Base-by-base conservation (phyloP, 2,329 filamentous ascomycete genomes). In the Calonectria montana region DNA sequence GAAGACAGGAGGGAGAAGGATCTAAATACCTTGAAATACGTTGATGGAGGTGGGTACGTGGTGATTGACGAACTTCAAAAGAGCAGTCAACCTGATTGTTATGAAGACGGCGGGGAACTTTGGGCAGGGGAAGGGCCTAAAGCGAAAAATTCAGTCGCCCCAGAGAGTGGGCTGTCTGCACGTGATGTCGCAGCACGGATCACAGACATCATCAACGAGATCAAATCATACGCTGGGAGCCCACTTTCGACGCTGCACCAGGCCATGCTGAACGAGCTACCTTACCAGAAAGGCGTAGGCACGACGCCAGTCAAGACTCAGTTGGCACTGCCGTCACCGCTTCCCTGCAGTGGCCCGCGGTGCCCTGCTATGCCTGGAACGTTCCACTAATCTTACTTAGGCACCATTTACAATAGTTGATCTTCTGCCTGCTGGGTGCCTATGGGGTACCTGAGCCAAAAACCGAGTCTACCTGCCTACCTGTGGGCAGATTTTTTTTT, bases 131-230 rank as follows among this genome's bases (percentile, higher is more conserved):
- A 78, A 78, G 76, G 78, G 77, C 77, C 71, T 80, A 79, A 81
- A 82, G 82, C 81, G 83, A 85, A 86, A 86, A 86, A 83, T 83
- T 86, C 84, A 84, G 80, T 82, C 82, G 80, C 77, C 79, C 75
- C 77, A 71, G 74, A 27, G 65, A 77, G 79, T 76, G 77, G 79
- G 72, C 69, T 75, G 72, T 55, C 70, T 74, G 80, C 82, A 84
- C 82, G 82, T 84, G 82, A 84, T 78, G 63, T 77, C 8, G 27
- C 66, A 74, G 63, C 68, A 73, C 67, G 74, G 68, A 70, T 70
- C 66, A 70, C 64, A 65, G 67, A 65, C 66, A 72, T 70, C 53
- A 70, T 61, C 59, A 64, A 18, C 39, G 57, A 61, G 61, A 50
- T 35, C n/a, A 27, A 43, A 53, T 59, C 35, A 45, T 55, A 55